Percentiles rank a stretch among this genome's conserved stretches.
Evolutionary conservation across 345 rosid species (phyloP).

Genomic region (Erucastrum elatum): DNA sequence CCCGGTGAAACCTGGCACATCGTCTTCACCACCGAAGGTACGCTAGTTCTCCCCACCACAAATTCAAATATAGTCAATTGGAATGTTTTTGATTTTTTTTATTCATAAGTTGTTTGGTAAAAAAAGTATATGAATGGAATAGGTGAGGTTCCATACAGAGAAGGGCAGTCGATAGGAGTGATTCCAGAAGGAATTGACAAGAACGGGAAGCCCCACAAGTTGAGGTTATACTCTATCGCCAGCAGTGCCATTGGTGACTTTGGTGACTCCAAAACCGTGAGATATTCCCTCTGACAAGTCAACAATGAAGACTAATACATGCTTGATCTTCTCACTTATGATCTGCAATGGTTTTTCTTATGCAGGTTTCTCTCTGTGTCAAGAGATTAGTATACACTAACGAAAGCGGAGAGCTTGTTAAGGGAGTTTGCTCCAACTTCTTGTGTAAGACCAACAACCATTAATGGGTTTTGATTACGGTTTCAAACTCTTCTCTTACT

Average conservation of each 20-base stretch:
- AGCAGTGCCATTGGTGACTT: constrained; percentile 99
- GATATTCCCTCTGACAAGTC: too few species aligned
- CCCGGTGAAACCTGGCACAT: constrained; percentile 99
- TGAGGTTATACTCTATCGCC: constrained; percentile 93
- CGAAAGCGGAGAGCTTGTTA: constrained; percentile 78
- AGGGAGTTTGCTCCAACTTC: constrained; percentile 99
- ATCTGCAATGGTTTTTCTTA: too few species aligned
- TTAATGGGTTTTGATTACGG: not conserved
- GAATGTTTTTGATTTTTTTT: not conserved
- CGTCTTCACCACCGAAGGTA: constrained; percentile 97
- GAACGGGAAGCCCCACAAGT: constrained; percentile 97
- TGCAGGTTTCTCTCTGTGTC: constrained; percentile 93
- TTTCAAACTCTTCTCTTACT: constrained; percentile 14
- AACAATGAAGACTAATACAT: too few species aligned
- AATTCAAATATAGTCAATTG: not conserved
- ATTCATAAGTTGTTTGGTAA: not conserved
- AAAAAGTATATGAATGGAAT: constrained; percentile 1
- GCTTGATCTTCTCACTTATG: too few species aligned
- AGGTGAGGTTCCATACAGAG: constrained; percentile 97
- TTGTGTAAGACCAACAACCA: constrained; percentile 60
- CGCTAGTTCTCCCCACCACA: not conserved
- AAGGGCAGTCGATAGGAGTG: constrained; percentile 95
- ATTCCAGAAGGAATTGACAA: constrained; percentile 90
- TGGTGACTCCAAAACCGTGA: constrained; percentile 95
- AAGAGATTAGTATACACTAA: constrained; percentile 89